Conservation (phyloP, 2,329 filamentous ascomycete genomes). For the Nemania sp. region DNA sequence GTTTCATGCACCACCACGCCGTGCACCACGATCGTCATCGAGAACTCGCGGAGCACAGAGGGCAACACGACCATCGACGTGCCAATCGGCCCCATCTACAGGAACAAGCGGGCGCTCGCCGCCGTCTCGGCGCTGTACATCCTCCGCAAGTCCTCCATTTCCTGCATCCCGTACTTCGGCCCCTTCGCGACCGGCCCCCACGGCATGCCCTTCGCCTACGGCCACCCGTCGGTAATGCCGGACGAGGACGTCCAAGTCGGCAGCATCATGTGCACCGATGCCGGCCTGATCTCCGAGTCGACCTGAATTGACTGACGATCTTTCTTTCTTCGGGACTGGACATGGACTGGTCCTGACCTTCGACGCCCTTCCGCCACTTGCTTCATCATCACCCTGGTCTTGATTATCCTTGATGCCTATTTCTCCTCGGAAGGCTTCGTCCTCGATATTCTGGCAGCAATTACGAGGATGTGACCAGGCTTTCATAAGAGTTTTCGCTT, state of each 20-base stretch:
- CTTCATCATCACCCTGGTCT: no score
- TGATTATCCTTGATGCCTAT: no score
- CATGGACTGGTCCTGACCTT: no score
- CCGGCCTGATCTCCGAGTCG: no score
- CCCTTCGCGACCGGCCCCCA: background rate
- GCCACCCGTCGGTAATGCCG: constrained; percentile 2
- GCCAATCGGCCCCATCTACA: background rate
- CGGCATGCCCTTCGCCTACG: constrained; percentile 8
- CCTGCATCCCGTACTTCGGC: constrained; percentile 6
- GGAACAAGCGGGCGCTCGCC: constrained; percentile 3
- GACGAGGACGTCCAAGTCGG: background rate
- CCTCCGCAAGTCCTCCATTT: background rate
- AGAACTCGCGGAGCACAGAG: background rate
- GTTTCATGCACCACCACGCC: no score
- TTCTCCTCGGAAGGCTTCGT: no score
- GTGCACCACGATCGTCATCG: background rate
- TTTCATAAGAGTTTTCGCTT: no score
- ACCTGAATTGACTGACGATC: no score
- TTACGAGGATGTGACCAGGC: no score
- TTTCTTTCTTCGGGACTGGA: no score
- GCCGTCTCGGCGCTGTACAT: constrained; percentile 18
- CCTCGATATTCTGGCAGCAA: no score
- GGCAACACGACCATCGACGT: constrained; percentile 7
- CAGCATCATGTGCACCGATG: background rate
- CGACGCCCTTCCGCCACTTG: no score